Conservation (phyloP, 2,329 filamentous ascomycete species). For the Ophiosphaerella narmari region DNA sequence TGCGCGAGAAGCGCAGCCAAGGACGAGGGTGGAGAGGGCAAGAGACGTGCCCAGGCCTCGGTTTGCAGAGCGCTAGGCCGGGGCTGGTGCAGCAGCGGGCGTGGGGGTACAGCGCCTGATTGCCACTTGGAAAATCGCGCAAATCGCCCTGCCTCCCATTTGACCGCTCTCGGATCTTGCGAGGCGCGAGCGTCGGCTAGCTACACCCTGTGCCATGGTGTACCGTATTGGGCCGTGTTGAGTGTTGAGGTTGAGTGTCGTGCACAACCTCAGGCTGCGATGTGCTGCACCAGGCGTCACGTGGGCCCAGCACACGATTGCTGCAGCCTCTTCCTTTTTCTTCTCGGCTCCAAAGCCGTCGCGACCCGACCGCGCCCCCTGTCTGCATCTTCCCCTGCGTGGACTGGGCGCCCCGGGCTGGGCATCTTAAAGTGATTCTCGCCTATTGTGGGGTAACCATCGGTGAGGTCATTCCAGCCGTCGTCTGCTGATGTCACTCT, state of each 20-base stretch:
- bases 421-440: not conserved
- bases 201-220: not conserved
- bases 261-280: too few species aligned
- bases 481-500: not conserved
- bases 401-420: not conserved
- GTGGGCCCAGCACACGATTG: not conserved
- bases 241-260: not conserved
- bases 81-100: not conserved
- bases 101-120: slow-evolving; percentile 7
- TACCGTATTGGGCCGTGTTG: not conserved
- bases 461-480: not conserved
- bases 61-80: slow-evolving; percentile 9
- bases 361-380: too few species aligned
- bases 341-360: too few species aligned
- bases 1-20: slow-evolving; percentile 19
- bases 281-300: not conserved
- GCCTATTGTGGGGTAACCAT: not conserved
- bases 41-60: slow-evolving; percentile 10
- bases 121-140: slow-evolving; percentile 16
- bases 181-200: not conserved
- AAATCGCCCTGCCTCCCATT: slow-evolving; percentile 7
- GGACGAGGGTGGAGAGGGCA: slow-evolving; percentile 9
- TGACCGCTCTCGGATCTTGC: not conserved
- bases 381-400: too few species aligned
- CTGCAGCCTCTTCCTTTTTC: too few species aligned